Percentiles rank a stretch among this genome's conserved stretches.
These are phyloP conservation scores for Alternaria tenuissima DNA, from an alignment of 2,329 filamentous ascomycete species.

Conservation along the genomic window DNA sequence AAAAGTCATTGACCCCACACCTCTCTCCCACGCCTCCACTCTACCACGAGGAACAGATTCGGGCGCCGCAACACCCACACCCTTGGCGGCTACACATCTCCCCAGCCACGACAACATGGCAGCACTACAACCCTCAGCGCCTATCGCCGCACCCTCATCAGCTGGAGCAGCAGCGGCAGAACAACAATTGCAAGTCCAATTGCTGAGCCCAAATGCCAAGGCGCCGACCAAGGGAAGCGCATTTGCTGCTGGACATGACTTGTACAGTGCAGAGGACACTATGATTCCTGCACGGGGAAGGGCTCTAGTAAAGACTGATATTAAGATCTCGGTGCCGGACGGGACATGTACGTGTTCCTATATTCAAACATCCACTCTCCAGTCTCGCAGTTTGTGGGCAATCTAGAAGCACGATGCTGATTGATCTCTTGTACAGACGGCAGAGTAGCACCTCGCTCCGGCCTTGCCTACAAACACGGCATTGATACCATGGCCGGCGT, in stretches of 20 bases:
- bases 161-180: slow-evolving; percentile 41
- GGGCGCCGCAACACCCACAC: slow-evolving; percentile 48
- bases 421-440: slow-evolving; percentile 68
- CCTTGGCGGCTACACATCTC: slow-evolving; percentile 30
- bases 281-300: slow-evolving; percentile 84
- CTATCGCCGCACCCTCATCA: slow-evolving; percentile 31
- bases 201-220: slow-evolving; percentile 79
- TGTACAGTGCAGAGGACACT: slow-evolving; percentile 80
- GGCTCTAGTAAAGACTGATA: slow-evolving; percentile 86
- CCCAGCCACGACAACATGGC: slow-evolving; percentile 27
- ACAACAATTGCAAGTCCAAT: slow-evolving; percentile 82
- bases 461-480: slow-evolving; percentile 90
- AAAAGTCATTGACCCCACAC: slow-evolving; percentile 65
- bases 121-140: slow-evolving; percentile 31
- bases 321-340: slow-evolving; percentile 87
- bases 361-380: background rate
- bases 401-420: background rate
- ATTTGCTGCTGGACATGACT: slow-evolving; percentile 91
- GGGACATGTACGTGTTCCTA: slow-evolving; percentile 76
- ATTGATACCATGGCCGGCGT: slow-evolving; percentile 97
- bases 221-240: slow-evolving; percentile 88
- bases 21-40: slow-evolving; percentile 38
- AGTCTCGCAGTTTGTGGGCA: background rate
- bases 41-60: slow-evolving; percentile 42
- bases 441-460: slow-evolving; percentile 88